These are phyloP conservation scores for Candida labiduridarum DNA, from an alignment of 1,139 yeast species.

Conservation along the genomic window DNA sequence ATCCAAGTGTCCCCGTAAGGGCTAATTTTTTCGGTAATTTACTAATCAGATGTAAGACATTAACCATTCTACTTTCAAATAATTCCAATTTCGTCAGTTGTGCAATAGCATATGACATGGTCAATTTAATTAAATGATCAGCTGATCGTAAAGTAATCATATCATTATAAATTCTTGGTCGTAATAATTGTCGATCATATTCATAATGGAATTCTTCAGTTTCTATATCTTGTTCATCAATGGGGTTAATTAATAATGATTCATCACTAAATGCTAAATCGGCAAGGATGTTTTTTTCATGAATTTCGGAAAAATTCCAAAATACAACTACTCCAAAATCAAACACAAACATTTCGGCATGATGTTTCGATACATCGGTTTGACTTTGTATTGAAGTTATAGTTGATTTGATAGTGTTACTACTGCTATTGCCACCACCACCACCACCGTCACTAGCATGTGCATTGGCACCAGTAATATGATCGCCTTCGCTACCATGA, in stretches of 20 bases:
- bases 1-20: constrained; percentile 81
- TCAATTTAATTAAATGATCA: constrained; percentile 87
- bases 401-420: background rate
- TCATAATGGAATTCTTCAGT: constrained; percentile 95
- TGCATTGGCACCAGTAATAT: too few species aligned
- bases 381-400: constrained; percentile 12
- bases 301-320: constrained; percentile 93
- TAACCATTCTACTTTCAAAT: constrained; percentile 90
- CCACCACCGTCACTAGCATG: background rate
- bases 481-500: background rate
- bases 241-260: constrained; percentile 68
- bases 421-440: background rate
- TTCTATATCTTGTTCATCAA: constrained; percentile 88
- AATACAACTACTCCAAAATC: constrained; percentile 94
- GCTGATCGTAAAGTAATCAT: constrained; percentile 89
- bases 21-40: constrained; percentile 89
- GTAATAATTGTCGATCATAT: constrained; percentile 74
- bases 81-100: constrained; percentile 91
- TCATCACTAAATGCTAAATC: constrained; percentile 79
- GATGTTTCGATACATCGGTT: constrained; percentile 63
- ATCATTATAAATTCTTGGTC: constrained; percentile 92
- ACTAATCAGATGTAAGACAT: constrained; percentile 79
- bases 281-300: constrained; percentile 90
- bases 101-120: constrained; percentile 95
- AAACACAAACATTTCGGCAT: constrained; percentile 87